A percentile compares a stretch with the other conserved stretches of the same genome.
Conservation (phyloP, 352 stramenopile genomes). For the Phytophthora boehmeriae region DNA sequence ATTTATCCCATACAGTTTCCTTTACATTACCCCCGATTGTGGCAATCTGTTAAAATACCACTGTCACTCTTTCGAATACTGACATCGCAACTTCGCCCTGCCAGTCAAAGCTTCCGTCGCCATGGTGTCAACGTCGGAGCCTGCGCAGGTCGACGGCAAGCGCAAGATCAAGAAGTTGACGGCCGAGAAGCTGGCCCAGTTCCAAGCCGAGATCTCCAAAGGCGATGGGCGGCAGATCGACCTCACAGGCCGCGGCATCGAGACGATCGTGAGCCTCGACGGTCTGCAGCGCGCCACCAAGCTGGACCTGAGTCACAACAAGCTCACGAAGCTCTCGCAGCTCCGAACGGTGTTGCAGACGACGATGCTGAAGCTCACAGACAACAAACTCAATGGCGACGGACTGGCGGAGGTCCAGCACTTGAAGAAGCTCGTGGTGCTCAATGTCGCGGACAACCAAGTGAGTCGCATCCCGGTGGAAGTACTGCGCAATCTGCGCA, state of each 20-base stretch:
- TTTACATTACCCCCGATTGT: no score
- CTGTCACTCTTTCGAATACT: slow-evolving; percentile 19
- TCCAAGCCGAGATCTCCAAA: slow-evolving; percentile 51
- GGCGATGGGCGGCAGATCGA: slow-evolving; percentile 60
- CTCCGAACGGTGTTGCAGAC: slow-evolving; percentile 61
- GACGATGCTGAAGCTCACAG: slow-evolving; percentile 83
- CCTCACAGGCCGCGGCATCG: slow-evolving; percentile 74
- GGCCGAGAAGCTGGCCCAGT: slow-evolving; percentile 72
- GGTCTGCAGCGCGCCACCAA: slow-evolving; percentile 67
- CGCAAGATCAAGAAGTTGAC: slow-evolving; percentile 90
- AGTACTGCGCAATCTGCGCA: slow-evolving; percentile 66
- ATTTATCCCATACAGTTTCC: no score
- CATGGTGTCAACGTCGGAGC: slow-evolving; percentile 19
- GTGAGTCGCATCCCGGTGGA: slow-evolving; percentile 74
- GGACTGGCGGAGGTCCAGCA: slow-evolving; percentile 71
- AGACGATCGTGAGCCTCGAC: slow-evolving; percentile 79
- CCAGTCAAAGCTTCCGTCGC: slow-evolving; percentile 15
- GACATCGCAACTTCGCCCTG: not conserved
- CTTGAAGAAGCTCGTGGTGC: slow-evolving; percentile 81
- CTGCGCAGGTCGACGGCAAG: slow-evolving; percentile 37
- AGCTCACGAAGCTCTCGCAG: slow-evolving; percentile 82
- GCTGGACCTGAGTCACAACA: slow-evolving; percentile 86
- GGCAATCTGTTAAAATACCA: no score
- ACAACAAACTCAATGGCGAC: slow-evolving; percentile 80
- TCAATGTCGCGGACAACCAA: slow-evolving; percentile 80